Conservation (phyloP, 1,284 basidiomycete genomes). For the Naganishia sp. region DNA sequence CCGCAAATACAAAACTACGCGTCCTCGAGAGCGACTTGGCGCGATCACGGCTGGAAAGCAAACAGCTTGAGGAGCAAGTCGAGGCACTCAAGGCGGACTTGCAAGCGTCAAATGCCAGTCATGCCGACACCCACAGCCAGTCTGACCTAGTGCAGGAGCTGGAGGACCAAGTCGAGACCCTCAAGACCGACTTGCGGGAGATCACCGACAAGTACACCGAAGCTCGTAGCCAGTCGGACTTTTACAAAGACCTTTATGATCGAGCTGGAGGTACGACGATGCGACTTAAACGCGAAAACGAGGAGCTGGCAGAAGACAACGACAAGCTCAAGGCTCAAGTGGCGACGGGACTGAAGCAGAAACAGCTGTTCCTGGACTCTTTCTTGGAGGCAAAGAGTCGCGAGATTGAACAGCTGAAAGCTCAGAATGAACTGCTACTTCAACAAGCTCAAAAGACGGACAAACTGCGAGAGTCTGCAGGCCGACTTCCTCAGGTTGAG, state of each 20-base stretch:
- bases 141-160: not conserved
- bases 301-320: conserved; percentile 9
- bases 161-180: conserved; percentile 8
- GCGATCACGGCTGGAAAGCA: not conserved
- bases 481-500: not conserved
- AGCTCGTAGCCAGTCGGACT: not conserved
- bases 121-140: not conserved
- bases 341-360: conserved; percentile 10
- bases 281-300: conserved; percentile 19
- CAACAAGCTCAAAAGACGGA: conserved; percentile 8
- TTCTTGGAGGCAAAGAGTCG: conserved; percentile 16
- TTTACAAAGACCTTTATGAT: conserved; percentile 14
- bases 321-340: conserved; percentile 8
- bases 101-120: not conserved
- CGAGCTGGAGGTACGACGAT: conserved; percentile 14
- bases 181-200: not conserved
- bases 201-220: not conserved
- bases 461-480: not conserved
- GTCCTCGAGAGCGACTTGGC: conserved; percentile 9
- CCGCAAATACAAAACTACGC: not conserved
- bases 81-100: not conserved
- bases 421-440: not conserved
- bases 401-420: conserved; percentile 1
- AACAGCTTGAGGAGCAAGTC: conserved; percentile 10
- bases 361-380: conserved; percentile 11